These are phyloP conservation scores for Tilletia walkeri DNA, from an alignment of 1,284 basidiomycete genomes.

Conservation along the genomic window DNA sequence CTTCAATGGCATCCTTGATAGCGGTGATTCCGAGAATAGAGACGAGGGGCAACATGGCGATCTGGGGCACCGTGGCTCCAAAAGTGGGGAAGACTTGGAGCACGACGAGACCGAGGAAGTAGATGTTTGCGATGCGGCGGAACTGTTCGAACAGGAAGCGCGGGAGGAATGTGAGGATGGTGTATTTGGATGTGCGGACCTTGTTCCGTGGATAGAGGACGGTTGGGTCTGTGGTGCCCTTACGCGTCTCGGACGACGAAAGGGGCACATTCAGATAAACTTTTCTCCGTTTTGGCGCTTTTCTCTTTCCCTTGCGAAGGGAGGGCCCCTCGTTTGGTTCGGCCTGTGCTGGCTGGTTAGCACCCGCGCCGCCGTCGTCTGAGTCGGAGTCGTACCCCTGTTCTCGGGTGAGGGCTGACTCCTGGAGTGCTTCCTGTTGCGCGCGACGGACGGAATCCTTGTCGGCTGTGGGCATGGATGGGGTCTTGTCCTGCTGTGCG, in stretches of 20 bases:
- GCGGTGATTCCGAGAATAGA: constrained; percentile 86
- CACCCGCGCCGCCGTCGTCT: constrained; percentile 8
- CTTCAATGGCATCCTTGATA: constrained; percentile 91
- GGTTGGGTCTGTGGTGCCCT: constrained; percentile 70
- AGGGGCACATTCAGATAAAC: constrained; percentile 57
- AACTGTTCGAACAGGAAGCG: constrained; percentile 53
- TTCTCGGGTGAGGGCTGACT: constrained; percentile 17
- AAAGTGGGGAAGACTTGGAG: constrained; percentile 87
- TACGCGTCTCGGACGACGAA: constrained; percentile 67
- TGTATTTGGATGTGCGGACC: constrained; percentile 91
- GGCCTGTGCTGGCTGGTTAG: constrained; percentile 18
- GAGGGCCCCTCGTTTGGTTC: background rate
- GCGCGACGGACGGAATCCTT: constrained; percentile 9
- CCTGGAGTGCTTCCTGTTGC: constrained; percentile 20
- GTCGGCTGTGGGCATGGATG: constrained; percentile 30
- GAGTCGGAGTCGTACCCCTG: constrained; percentile 16
- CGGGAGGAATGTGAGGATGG: constrained; percentile 82
- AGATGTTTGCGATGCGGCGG: constrained; percentile 80
- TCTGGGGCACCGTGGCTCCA: constrained; percentile 78
- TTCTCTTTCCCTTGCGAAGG: constrained; percentile 25
- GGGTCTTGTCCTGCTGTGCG: constrained; percentile 37
- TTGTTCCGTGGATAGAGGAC: constrained; percentile 83
- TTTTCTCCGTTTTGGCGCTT: constrained; percentile 44
- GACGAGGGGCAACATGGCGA: constrained; percentile 80
- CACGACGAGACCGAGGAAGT: constrained; percentile 80